Evolutionary conservation across 129 eudicot species (phyloP).

Genomic region (Chrysanthemum makinoi): DNA sequence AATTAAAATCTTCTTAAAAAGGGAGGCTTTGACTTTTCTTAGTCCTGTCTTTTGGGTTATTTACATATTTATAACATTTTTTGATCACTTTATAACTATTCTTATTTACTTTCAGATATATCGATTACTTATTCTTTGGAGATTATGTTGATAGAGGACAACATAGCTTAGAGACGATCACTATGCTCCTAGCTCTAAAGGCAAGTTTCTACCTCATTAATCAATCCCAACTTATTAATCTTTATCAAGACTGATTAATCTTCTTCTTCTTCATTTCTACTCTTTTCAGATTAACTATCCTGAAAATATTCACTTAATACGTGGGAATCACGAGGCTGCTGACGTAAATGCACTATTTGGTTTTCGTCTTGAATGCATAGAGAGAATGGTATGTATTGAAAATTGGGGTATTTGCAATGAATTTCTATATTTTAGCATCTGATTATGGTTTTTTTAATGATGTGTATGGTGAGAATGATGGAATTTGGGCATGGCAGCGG

Average conservation of each 20-base stretch:
- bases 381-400: constrained; percentile 69
- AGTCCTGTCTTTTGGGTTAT: too few species aligned
- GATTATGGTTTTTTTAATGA: constrained; percentile 9
- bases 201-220: constrained; percentile 45
- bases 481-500: constrained; percentile 98
- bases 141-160: constrained; percentile 99
- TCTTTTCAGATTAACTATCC: constrained; percentile 76
- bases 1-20: too few species aligned
- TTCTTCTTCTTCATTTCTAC: background rate
- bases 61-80: too few species aligned
- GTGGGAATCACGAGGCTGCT: constrained; percentile 99
- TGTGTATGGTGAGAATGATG: constrained; percentile 89
- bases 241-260: background rate
- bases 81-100: background rate
- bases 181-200: constrained; percentile 91
- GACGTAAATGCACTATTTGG: constrained; percentile 97
- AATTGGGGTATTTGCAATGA: background rate
- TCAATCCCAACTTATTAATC: background rate
- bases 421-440: background rate
- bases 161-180: constrained; percentile 97
- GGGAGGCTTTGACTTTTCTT: too few species aligned
- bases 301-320: constrained; percentile 83
- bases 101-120: constrained; percentile 63
- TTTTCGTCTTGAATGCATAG: constrained; percentile 96
- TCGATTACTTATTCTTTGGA: constrained; percentile 91